These are phyloP conservation scores for Staphylotrichum tortipilum DNA, from an alignment of 495 filamentous ascomycete genomes.

Conservation along the genomic window DNA sequence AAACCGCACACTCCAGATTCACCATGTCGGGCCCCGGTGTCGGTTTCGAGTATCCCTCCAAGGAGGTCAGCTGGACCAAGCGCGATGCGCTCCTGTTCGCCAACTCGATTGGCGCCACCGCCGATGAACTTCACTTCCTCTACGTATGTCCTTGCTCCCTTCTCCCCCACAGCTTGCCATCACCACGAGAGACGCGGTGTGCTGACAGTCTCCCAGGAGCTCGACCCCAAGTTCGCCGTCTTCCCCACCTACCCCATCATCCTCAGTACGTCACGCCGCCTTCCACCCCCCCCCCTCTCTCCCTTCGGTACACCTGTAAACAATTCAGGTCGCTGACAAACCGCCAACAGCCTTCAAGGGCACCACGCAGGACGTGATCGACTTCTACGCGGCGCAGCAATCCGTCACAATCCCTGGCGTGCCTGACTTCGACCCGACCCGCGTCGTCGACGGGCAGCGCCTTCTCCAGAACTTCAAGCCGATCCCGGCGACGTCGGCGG, in stretches of 20 bases:
- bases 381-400: slow-evolving; percentile 67
- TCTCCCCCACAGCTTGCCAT: too few species aligned
- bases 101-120: slow-evolving; percentile 72
- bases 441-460: slow-evolving; percentile 80
- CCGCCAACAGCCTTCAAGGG: slow-evolving; percentile 64
- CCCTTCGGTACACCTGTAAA: too few species aligned
- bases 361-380: slow-evolving; percentile 66
- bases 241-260: slow-evolving; percentile 85
- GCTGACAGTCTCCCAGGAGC: slow-evolving; percentile 46
- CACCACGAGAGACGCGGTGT: not conserved
- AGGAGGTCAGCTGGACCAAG: slow-evolving; percentile 74
- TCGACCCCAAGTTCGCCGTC: slow-evolving; percentile 71
- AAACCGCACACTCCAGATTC: too few species aligned
- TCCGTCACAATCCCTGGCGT: slow-evolving; percentile 61
- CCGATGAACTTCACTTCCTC: slow-evolving; percentile 85
- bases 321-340: not conserved
- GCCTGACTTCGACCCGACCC: slow-evolving; percentile 64
- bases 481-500: slow-evolving; percentile 62
- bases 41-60: slow-evolving; percentile 67
- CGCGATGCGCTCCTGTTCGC: slow-evolving; percentile 81
- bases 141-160: slow-evolving; percentile 52
- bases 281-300: not conserved
- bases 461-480: slow-evolving; percentile 68
- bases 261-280: slow-evolving; percentile 48
- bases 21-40: slow-evolving; percentile 53